Conservation (phyloP, 768 basidiomycete genomes). For the Candolleomyces aberdarensis region DNA sequence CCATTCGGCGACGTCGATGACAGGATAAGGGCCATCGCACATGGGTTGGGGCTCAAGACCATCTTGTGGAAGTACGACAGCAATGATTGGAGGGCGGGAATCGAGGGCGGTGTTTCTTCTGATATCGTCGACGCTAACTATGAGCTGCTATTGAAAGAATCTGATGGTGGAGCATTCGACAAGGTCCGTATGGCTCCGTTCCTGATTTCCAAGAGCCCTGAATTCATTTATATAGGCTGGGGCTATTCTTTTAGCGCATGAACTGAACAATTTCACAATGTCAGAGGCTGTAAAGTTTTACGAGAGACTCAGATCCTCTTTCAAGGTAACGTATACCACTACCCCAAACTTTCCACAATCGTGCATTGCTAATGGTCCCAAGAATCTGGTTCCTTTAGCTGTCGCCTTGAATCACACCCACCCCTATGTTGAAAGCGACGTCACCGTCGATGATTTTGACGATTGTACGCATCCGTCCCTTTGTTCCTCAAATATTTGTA, state of each 20-base stretch:
- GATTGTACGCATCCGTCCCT: background rate
- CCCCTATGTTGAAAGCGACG: constrained; percentile 44
- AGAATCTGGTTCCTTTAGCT: constrained; percentile 52
- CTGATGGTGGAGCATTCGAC: constrained; percentile 38
- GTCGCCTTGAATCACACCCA: constrained; percentile 49
- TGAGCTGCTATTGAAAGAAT: constrained; percentile 45
- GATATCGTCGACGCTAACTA: constrained; percentile 48
- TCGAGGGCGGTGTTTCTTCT: constrained; percentile 38
- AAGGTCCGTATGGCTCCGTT: constrained; percentile 18
- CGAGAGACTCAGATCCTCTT: constrained; percentile 38
- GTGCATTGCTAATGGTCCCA: background rate
- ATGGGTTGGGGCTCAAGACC: constrained; percentile 64
- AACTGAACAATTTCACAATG: constrained; percentile 63
- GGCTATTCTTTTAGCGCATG: constrained; percentile 55
- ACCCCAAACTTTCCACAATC: background rate
- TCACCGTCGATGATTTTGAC: background rate
- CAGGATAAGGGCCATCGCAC: constrained; percentile 69
- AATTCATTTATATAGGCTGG: constrained; percentile 31
- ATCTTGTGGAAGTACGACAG: constrained; percentile 73
- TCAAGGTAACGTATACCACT: constrained; percentile 30
- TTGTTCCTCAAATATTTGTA: background rate
- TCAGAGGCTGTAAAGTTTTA: constrained; percentile 53
- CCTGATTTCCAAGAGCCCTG: background rate
- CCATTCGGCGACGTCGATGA: constrained; percentile 72
- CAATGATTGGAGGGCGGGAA: constrained; percentile 69